Base-by-base conservation (phyloP, 352 stramenopile genomes). In the Hyaloperonospora arabidopsidis region DNA sequence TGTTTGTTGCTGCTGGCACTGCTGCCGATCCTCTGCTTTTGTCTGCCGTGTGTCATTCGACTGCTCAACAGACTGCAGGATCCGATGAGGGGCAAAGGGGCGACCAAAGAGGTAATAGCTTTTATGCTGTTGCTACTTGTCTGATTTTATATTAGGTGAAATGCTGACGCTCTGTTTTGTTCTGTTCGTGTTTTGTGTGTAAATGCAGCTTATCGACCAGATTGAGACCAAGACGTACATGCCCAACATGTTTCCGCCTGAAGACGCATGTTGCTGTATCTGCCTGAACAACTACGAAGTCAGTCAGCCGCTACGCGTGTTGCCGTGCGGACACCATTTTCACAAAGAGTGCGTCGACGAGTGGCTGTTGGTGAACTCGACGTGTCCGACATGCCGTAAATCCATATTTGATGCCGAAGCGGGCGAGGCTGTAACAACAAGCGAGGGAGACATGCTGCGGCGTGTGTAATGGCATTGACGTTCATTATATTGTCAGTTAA, bases 261-360 rank as follows among this genome's bases (percentile, higher is more conserved):
- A 95, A 35, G 89, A 97, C 48, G 80, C 77, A 34, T 95, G 79
- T 60, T 97, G 90, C 74, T 90, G 87, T 61, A 95, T 97, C 59
- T 97, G 88, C 48, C 57, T 96, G 18, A 93, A 89, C 56, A 74
- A 96, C 39, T 97, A 96, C 63, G 80, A 89, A 38, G 12, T 54
- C 0, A 70, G 85, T 18, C 94, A 99, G 67, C 67, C 88, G 12
- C 72, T 98, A 25, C 82, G 94, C 36, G 76, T 98, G 29, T 68
- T 99, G 52, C 93, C 93, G 11, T 99, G 96, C 63, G 59, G 83
- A n/a, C 96, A 99, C 67, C 84, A 95, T 59, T 98, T 98, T 67
- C 84, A 94, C 62, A 87, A 88, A 59, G 83, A 93, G n/a, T 95
- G 85, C 49, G 80, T 94, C 28, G 85, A 95, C 67, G 83, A 92